A percentile compares a stretch with the other conserved stretches of the same genome.
Evolutionary conservation across 2,329 filamentous ascomycete genomes (phyloP).

Genomic region (Pseudonectria buxi): DNA sequence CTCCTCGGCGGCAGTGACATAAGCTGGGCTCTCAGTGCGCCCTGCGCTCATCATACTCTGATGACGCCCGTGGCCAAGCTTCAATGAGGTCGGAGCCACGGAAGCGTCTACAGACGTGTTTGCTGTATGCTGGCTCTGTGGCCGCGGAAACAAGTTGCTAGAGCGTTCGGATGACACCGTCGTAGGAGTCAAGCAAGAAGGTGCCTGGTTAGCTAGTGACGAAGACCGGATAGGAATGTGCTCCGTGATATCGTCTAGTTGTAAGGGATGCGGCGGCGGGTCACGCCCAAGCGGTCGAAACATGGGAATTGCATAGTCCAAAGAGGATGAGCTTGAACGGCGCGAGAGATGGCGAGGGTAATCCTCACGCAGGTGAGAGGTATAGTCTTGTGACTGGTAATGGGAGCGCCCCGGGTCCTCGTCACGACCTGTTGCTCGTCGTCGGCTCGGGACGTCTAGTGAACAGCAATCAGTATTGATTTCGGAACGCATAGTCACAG

Average conservation of each 20-base stretch:
- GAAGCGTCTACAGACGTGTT: constrained; percentile 38
- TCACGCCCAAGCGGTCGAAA: constrained; percentile 16
- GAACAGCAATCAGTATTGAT: constrained; percentile 1
- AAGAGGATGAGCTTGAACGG: constrained; percentile 19
- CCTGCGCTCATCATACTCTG: constrained; percentile 2
- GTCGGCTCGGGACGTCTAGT: constrained; percentile 9
- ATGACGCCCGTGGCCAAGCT: constrained; percentile 17
- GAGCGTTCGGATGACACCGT: constrained; percentile 28
- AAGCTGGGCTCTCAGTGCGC: background rate
- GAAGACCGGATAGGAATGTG: constrained; percentile 27
- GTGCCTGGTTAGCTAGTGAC: constrained; percentile 31
- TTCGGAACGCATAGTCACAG: too few species aligned
- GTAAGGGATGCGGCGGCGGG: constrained; percentile 8
- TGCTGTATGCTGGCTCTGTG: constrained; percentile 38
- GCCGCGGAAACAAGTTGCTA: constrained; percentile 32
- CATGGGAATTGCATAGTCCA: constrained; percentile 12
- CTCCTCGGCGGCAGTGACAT: constrained; percentile 11
- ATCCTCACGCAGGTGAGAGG: constrained; percentile 3
- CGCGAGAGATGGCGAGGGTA: constrained; percentile 12
- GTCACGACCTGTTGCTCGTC: constrained; percentile 6
- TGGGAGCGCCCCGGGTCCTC: too few species aligned
- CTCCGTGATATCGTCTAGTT: constrained; percentile 30
- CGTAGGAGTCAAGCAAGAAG: constrained; percentile 30
- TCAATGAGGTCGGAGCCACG: constrained; percentile 12
- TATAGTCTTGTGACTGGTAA: too few species aligned